These are phyloP conservation scores for Heritiera fomes DNA, from an alignment of 345 rosid genomes.

Conservation along the genomic window DNA sequence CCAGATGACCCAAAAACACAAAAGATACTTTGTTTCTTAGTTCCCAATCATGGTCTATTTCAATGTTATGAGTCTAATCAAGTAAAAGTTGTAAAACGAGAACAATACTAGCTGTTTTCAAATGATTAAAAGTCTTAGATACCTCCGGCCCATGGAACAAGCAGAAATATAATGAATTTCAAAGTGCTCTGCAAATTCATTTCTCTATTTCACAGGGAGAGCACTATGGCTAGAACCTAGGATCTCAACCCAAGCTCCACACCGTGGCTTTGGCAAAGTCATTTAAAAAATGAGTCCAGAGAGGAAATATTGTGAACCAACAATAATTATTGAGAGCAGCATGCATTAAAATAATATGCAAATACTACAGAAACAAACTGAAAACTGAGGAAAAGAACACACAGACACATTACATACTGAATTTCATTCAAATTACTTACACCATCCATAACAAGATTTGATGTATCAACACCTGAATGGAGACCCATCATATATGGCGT, in stretches of 20 bases:
- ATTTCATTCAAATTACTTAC: slow-evolving; percentile 53
- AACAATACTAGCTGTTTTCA: not conserved
- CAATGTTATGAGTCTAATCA: not conserved
- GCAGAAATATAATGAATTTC: not conserved
- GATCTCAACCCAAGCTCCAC: slow-evolving; percentile 6
- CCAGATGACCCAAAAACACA: not conserved
- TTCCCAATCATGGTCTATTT: not conserved
- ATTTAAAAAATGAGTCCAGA: slow-evolving; percentile 5
- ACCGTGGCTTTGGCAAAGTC: not conserved
- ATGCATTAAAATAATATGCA: not conserved
- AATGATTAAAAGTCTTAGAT: slow-evolving; percentile 11
- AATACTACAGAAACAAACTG: not conserved
- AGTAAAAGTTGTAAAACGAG: not conserved
- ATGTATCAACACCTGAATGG: slow-evolving; percentile 91
- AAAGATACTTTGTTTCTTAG: not conserved
- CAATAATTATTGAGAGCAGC: not conserved
- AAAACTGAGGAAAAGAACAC: slow-evolving; percentile 10
- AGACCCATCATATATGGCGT: slow-evolving; percentile 99
- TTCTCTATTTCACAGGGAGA: not conserved
- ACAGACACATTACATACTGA: not conserved
- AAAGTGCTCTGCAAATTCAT: not conserved
- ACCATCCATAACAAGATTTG: slow-evolving; percentile 89
- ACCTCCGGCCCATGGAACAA: not conserved
- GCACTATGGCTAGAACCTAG: not conserved
- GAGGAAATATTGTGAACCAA: not conserved